These are phyloP conservation scores for Arachnopeziza araneosa DNA, from an alignment of 2,329 filamentous ascomycete genomes.

Conservation along the genomic window DNA sequence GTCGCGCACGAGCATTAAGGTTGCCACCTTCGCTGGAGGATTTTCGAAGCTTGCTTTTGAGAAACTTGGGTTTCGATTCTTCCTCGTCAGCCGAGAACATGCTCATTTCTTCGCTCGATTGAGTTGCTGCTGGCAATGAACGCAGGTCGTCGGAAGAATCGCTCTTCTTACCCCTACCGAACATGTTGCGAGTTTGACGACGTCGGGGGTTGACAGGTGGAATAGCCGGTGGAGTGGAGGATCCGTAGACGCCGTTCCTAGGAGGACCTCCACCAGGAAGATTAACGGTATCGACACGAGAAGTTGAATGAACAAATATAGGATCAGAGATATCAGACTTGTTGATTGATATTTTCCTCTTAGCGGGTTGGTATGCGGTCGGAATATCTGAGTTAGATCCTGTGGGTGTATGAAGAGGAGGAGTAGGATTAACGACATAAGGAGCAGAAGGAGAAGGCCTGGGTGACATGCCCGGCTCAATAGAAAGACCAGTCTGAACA, in stretches of 20 bases:
- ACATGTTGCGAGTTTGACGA: constrained; percentile 29
- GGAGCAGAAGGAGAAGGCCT: constrained; percentile 28
- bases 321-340: constrained; percentile 32
- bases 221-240: constrained; percentile 24
- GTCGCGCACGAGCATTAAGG: constrained; percentile 25
- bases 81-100: constrained; percentile 30
- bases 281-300: constrained; percentile 27
- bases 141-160: constrained; percentile 16
- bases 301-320: constrained; percentile 29
- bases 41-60: constrained; percentile 24
- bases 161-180: constrained; percentile 24
- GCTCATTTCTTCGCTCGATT: constrained; percentile 29
- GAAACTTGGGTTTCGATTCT: constrained; percentile 20
- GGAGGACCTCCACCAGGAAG: constrained; percentile 27
- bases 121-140: constrained; percentile 23
- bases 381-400: constrained; percentile 21
- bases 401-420: constrained; percentile 22
- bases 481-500: constrained; percentile 22
- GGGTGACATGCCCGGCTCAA: constrained; percentile 11
- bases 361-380: constrained; percentile 14
- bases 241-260: constrained; percentile 20
- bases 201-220: constrained; percentile 30
- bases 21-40: constrained; percentile 29
- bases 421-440: constrained; percentile 28
- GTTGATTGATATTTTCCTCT: constrained; percentile 29